Conservation (phyloP, 2,329 filamentous ascomycete species). For the Microdochium paspali region DNA sequence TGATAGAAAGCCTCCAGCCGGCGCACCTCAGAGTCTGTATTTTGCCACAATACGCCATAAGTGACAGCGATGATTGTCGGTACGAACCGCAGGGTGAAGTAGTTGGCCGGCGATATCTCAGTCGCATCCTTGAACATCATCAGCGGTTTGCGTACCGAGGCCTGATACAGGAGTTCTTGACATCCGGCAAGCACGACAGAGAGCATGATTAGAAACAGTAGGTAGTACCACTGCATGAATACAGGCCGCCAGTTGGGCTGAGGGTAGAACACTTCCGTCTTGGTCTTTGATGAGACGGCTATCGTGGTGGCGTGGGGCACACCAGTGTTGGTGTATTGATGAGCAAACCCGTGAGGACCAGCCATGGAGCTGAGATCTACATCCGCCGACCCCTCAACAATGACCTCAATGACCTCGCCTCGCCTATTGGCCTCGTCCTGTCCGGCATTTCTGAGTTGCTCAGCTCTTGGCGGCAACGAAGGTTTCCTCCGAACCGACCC, state of each 20-base stretch:
- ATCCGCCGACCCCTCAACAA: slow-evolving; percentile 35
- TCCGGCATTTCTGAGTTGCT: slow-evolving; percentile 34
- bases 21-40: slow-evolving; percentile 56
- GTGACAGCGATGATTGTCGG: slow-evolving; percentile 52
- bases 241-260: slow-evolving; percentile 59
- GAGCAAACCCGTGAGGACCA: slow-evolving; percentile 24
- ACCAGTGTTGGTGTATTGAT: slow-evolving; percentile 11
- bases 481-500: slow-evolving; percentile 26
- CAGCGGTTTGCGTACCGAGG: slow-evolving; percentile 33
- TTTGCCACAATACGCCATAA: slow-evolving; percentile 57
- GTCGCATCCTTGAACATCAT: slow-evolving; percentile 38
- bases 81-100: slow-evolving; percentile 55
- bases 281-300: slow-evolving; percentile 23
- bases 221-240: slow-evolving; percentile 54
- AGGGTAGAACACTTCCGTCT: slow-evolving; percentile 46
- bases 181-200: slow-evolving; percentile 40
- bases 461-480: slow-evolving; percentile 20
- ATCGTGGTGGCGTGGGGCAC: slow-evolving; percentile 26
- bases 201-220: slow-evolving; percentile 40
- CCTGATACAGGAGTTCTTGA: slow-evolving; percentile 47
- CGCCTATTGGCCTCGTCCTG: slow-evolving; percentile 50
- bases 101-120: slow-evolving; percentile 39
- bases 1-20: slow-evolving; percentile 60
- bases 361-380: slow-evolving; percentile 44
- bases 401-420: slow-evolving; percentile 51